Percentiles rank a stretch among this genome's conserved stretches.
Conservation (phyloP, 352 stramenopile species). For the Pythium rishiriense region DNA sequence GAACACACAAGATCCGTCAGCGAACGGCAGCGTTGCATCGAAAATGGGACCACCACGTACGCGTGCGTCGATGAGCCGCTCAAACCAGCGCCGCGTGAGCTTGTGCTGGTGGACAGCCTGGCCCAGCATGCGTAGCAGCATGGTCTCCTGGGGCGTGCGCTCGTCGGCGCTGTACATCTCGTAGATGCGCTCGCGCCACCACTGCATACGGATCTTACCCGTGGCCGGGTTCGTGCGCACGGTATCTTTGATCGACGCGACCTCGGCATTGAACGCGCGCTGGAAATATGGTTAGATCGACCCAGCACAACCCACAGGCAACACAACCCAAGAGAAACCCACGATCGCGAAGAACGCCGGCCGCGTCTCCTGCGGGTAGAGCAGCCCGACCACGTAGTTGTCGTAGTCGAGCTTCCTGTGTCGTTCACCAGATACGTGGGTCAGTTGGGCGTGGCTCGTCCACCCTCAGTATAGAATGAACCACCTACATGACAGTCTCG, state of each 20-base stretch:
- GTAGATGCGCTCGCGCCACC: slow-evolving; percentile 88
- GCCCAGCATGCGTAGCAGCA: slow-evolving; percentile 69
- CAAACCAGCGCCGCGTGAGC: slow-evolving; percentile 90
- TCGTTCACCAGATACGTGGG: neutral
- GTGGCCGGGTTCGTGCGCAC: slow-evolving; percentile 81
- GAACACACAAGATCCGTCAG: neutral
- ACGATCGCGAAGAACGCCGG: slow-evolving; percentile 83
- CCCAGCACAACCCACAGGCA: too few relatives aligned
- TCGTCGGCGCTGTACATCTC: slow-evolving; percentile 51
- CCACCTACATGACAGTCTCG: slow-evolving; percentile 42
- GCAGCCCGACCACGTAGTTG: slow-evolving; percentile 73
- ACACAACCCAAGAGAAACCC: slow-evolving; percentile 32
- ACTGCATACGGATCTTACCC: slow-evolving; percentile 91
- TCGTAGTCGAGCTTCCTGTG: slow-evolving; percentile 84
- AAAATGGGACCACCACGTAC: slow-evolving; percentile 20
- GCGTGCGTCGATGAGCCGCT: slow-evolving; percentile 88
- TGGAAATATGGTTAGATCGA: slow-evolving; percentile 23
- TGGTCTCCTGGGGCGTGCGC: slow-evolving; percentile 41
- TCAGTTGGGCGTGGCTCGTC: too few relatives aligned
- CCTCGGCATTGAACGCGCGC: slow-evolving; percentile 90
- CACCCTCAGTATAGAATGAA: neutral
- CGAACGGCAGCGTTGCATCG: neutral
- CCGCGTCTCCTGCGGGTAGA: slow-evolving; percentile 66
- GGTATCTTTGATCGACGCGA: slow-evolving; percentile 89
- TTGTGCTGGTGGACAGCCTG: slow-evolving; percentile 65